Evolutionary conservation across 2,329 filamentous ascomycete species (phyloP), one percentile per base, ranked within the genome.

Genomic region (Neocatenulostroma microsporum): DNA sequence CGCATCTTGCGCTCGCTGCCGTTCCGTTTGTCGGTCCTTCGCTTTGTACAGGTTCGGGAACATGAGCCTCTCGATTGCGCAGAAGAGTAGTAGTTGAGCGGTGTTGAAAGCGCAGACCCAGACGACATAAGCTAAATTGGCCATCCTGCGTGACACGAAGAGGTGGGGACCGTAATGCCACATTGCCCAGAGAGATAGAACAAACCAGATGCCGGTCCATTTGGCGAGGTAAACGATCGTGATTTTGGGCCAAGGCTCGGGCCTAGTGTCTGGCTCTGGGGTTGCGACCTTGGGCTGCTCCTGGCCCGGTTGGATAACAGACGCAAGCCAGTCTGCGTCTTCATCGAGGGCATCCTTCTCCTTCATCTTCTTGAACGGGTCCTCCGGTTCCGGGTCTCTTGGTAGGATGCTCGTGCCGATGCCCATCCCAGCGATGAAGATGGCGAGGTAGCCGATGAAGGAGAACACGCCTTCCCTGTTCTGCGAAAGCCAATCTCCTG

Each of bases 401-500:
- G 85, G 84, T 24, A 96, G 74, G 40, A 91, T 74, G 43, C 80
- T 76, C 62, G 88, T 79, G 33, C 91, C 91, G 13, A 81, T 76
- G 26, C 84, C 82, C 56, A 93, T 86, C 3, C 91, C 91, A 1
- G 84, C 79, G 25, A 98, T 76, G 61, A 95, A 98, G 41, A 98
- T 95, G 30, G 89, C 83, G 30, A 98, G 73, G 57, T 98, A 98
- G 4, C 91, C 91, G 33, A 84, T 64, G 60, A 96, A 94, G 36
- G 87, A 94, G 61, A 89, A 94, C n/a, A 98, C 72, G 0, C 91
- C 91, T 61, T 98, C 91, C 18, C 89, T 76, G 57, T 98, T 98
- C 69, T 87, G 84, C 2, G 85, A 89, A 5, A 98, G 60, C 11
- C 94, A 67, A 51, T 87, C 76, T 12, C 51, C 54, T 19, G 45